A percentile compares a stretch with the other conserved stretches of the same genome.
phyloP scores from a whole-genome alignment of 2,329 filamentous ascomycete species.

The Xylaria sp. region DNA sequence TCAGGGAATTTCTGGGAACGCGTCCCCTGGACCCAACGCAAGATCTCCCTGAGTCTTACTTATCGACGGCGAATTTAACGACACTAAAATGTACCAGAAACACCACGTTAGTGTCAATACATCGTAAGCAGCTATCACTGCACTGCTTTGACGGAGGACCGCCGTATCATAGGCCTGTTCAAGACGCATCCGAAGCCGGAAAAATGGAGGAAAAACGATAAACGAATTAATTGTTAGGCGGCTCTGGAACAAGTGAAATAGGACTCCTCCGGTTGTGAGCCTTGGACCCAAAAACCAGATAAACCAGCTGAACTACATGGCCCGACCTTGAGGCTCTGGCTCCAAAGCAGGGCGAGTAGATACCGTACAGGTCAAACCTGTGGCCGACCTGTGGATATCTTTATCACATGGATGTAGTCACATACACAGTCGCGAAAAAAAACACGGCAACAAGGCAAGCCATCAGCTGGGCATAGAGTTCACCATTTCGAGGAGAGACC shows the following conservation, averaged over 20 bases:
- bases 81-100: conserved; percentile 13
- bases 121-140: conserved; percentile 8
- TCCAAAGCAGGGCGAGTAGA: conserved; percentile 2
- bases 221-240: conserved; percentile 8
- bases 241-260: conserved; percentile 12
- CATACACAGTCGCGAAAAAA: conserved; percentile 17
- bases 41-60: conserved; percentile 2
- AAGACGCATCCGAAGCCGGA: conserved; percentile 5
- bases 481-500: conserved; percentile 17
- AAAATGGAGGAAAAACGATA: conserved; percentile 11
- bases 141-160: too few species aligned
- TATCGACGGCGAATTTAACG: conserved; percentile 8
- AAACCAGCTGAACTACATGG: conserved; percentile 9
- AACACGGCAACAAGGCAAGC: conserved; percentile 17
- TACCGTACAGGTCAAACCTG: not conserved
- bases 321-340: not conserved
- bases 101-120: conserved; percentile 17
- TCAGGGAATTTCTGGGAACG: conserved; percentile 11
- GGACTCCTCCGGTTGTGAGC: conserved; percentile 12
- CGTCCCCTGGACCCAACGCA: conserved; percentile 14
- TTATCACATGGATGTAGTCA: conserved; percentile 18
- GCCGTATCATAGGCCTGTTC: not conserved
- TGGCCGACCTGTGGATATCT: conserved; percentile 1
- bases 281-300: conserved; percentile 17
- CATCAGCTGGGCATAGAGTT: conserved; percentile 17